Percentiles rank a stretch among this genome's conserved stretches.
Evolutionary conservation across 306 rosid genomes (phyloP).

Genomic region (Fagus crenata): DNA sequence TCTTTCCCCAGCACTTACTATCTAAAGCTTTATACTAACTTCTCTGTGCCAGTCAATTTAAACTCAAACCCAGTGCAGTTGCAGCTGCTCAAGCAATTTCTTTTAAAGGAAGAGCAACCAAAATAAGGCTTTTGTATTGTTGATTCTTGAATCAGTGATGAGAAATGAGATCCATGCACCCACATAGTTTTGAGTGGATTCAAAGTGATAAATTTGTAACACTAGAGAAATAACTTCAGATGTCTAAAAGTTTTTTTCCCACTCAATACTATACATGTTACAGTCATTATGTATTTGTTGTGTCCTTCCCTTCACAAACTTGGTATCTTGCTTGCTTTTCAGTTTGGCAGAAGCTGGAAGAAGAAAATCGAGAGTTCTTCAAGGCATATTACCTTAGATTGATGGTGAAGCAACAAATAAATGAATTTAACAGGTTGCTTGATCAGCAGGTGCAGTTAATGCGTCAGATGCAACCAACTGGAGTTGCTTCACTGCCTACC

Average conservation of each 20-base stretch:
- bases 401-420: slow-evolving; percentile 80
- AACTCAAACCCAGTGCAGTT: too few relatives aligned
- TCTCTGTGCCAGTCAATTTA: too few relatives aligned
- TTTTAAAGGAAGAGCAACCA: too few relatives aligned
- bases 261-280: neutral
- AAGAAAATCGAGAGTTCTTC: slow-evolving; percentile 87
- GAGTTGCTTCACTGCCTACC: slow-evolving; percentile 54
- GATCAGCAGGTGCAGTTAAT: slow-evolving; percentile 67
- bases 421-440: slow-evolving; percentile 79
- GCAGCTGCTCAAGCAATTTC: too few relatives aligned
- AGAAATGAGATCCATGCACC: neutral
- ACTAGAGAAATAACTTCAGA: neutral
- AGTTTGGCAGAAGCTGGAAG: slow-evolving; percentile 98
- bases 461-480: slow-evolving; percentile 54
- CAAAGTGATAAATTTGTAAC: neutral
- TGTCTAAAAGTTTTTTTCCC: neutral
- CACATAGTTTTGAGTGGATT: neutral
- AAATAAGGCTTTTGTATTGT: neutral
- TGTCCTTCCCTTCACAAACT: slow-evolving; percentile 10
- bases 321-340: slow-evolving; percentile 33
- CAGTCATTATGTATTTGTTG: neutral
- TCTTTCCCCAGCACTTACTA: too few relatives aligned
- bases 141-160: neutral
- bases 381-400: slow-evolving; percentile 81
- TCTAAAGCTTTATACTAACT: too few relatives aligned